Base-by-base conservation (phyloP, 2,329 filamentous ascomycete genomes). In the Apiospora sp. region DNA sequence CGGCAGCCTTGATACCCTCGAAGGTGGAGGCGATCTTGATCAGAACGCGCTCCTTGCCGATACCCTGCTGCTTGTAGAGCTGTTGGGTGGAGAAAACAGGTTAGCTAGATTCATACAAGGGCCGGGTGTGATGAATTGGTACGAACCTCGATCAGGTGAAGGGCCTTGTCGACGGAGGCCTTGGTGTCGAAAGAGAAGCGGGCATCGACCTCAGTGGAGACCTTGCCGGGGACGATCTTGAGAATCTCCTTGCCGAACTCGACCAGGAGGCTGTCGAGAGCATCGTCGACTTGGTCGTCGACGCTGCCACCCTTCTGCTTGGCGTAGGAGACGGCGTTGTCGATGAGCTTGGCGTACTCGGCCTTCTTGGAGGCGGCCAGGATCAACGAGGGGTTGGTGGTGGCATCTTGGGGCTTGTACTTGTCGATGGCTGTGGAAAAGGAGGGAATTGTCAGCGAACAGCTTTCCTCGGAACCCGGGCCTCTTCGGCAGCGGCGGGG, bases 341-440 rank as follows among this genome's bases (percentile, higher is more conserved):
- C 95, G 80, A 98, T 97, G 82, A 98, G 88, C 85, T 92, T 92
- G 81, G 94, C 94, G 85, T 98, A 98, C 86, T 98, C 95, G 83
- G 94, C 83, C 92, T 98, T 98, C 91, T 99, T 98, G 83, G 96
- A 95, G 76, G 96, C 96, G 78, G 95, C 96, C 83, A 99, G 93
- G 86, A 99, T 98, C 84, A 99, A 90, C 76, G 96, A 98, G 74
- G 96, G 96, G 92, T 99, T 99, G 88, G 96, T 99, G 85, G 96
- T 99, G 82, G 96, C 96, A 94, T 99, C 96, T 90, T 99, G 95
- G 77, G 96, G 96, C 92, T 98, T 97, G 92, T 99, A 99, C 90
- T 98, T 98, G 89, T 90, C 95, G 85, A 99, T 99, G 85, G 95
- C 95, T 91, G 87, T 84, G 30, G 34, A 46, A n/a, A 7, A 22